Conservation (phyloP, 78 protist genomes). For the Dictyostelium citrinum region DNA sequence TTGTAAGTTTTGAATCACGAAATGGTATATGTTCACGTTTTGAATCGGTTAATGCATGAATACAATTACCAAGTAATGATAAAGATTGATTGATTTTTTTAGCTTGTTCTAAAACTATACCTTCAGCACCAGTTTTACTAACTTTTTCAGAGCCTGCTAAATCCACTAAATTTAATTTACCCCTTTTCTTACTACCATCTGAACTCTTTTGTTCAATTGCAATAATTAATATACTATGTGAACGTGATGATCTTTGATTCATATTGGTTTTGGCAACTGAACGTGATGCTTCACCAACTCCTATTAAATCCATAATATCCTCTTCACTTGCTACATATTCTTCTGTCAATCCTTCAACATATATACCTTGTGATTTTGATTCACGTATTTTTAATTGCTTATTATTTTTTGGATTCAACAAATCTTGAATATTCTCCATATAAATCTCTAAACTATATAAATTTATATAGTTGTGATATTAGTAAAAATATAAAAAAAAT, state of each 20-base stretch:
- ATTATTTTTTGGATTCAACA: slow-evolving; percentile 63
- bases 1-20: slow-evolving; percentile 74
- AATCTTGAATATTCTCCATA: slow-evolving; percentile 78
- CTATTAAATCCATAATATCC: slow-evolving; percentile 52
- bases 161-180: slow-evolving; percentile 85
- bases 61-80: slow-evolving; percentile 81
- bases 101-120: slow-evolving; percentile 81
- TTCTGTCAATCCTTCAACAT: slow-evolving; percentile 76
- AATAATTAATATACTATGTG: slow-evolving; percentile 56
- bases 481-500: neutral
- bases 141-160: slow-evolving; percentile 86
- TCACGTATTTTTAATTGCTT: slow-evolving; percentile 65
- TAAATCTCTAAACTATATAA: slow-evolving; percentile 78
- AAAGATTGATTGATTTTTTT: slow-evolving; percentile 85
- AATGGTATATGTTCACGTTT: slow-evolving; percentile 83
- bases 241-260: slow-evolving; percentile 77
- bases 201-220: slow-evolving; percentile 67
- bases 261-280: slow-evolving; percentile 64
- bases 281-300: slow-evolving; percentile 63
- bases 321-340: slow-evolving; percentile 51
- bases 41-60: slow-evolving; percentile 75
- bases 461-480: too few relatives aligned
- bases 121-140: slow-evolving; percentile 74
- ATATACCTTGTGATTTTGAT: slow-evolving; percentile 72
- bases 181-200: slow-evolving; percentile 50